Evolutionary conservation across 768 basidiomycete genomes (phyloP).

Genomic region (Boletellus ananas): DNA sequence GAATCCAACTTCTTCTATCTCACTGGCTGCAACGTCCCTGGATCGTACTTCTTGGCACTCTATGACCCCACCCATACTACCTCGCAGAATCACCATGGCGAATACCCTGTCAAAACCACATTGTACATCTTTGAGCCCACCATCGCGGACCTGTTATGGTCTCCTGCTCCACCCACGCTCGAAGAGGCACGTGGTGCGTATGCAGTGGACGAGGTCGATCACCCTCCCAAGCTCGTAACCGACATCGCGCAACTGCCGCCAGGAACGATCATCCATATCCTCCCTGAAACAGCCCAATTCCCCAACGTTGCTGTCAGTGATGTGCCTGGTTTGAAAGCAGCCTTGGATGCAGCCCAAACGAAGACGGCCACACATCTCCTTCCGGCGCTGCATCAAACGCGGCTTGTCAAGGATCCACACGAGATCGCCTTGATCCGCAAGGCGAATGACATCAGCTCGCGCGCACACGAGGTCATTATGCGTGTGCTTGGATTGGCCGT

Average conservation of each 20-base stretch:
- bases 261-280: slow-evolving; percentile 60
- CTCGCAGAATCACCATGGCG: slow-evolving; percentile 36
- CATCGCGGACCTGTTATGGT: slow-evolving; percentile 82
- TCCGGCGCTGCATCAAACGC: slow-evolving; percentile 72
- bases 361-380: slow-evolving; percentile 51
- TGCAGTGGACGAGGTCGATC: slow-evolving; percentile 57
- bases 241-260: slow-evolving; percentile 46
- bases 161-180: slow-evolving; percentile 72
- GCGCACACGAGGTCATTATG: slow-evolving; percentile 93
- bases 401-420: slow-evolving; percentile 69
- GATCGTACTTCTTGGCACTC: slow-evolving; percentile 60
- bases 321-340: slow-evolving; percentile 6
- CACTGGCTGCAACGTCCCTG: slow-evolving; percentile 73
- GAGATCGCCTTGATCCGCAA: slow-evolving; percentile 75
- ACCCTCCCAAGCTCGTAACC: slow-evolving; percentile 43
- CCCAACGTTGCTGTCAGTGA: slow-evolving; percentile 8
- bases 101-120: slow-evolving; percentile 41
- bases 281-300: slow-evolving; percentile 40
- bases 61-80: slow-evolving; percentile 39
- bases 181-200: slow-evolving; percentile 51
- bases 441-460: slow-evolving; percentile 83
- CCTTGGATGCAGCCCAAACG: not conserved
- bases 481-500: slow-evolving; percentile 77
- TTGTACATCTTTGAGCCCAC: slow-evolving; percentile 80
- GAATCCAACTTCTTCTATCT: slow-evolving; percentile 91